Base-by-base conservation (phyloP, 306 rosid genomes). In the Trifolium subterraneum region DNA sequence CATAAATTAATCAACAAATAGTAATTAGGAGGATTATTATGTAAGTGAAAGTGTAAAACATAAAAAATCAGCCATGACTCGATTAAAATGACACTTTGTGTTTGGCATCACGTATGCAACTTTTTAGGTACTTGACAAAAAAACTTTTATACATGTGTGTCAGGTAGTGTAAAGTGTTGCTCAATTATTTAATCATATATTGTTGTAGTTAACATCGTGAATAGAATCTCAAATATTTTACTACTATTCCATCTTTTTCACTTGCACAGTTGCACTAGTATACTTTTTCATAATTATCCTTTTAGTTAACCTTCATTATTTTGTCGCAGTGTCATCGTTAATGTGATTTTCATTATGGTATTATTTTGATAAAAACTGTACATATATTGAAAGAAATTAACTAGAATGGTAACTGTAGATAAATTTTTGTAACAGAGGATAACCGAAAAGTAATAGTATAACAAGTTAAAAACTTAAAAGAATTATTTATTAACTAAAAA, bases 31-130 rank as follows among this genome's bases (percentile, higher is more conserved):
- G 33, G 6, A 48, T 14, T 33, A 33, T 12, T 33, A 33, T 12
- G 2, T 39, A 13, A 71, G 45, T 19, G 19, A 18, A 31, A 69
- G 22, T 19, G 33, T 52, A 61, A 13, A n/a, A 65, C 79, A 65
- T 65, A 29, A 65, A 51, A 64, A 64, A 64, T 39, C 23, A 33
- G 27, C 14, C 9, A 36, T 75, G 79, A 14, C 79, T 56, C 54
- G 27, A 50, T 51, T 31, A 33, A 63, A 64, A 36, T 74, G 72
- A 19, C 72, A 69, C 6, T 65, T 29, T 29, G 4, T 4, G 33
- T 52, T 65, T 65, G 79, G 65, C 79, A 65, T 11, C 2, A 42
- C 20, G 1, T 65, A n/a, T 25, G 14, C 58, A 41, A 18, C 36
- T 18, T 38, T 23, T 67, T 25, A 11, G 47, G 68, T 52, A 16